Evolutionary conservation across 768 basidiomycete species (phyloP).

Genomic region (Phaeotremella skinneri): DNA sequence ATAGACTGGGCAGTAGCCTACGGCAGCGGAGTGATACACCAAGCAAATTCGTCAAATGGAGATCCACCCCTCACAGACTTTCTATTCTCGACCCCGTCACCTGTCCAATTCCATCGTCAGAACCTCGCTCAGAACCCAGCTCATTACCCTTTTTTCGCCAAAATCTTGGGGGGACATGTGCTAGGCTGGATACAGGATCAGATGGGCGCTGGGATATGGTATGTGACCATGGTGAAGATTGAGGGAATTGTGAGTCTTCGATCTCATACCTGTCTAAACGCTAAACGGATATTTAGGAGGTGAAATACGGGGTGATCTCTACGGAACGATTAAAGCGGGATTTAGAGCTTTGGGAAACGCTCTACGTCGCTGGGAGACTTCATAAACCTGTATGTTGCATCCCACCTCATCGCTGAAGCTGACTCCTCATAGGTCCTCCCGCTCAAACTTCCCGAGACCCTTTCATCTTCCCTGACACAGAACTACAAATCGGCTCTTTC

Average conservation of each 20-base stretch:
- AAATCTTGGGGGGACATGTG: conserved; percentile 76
- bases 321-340: conserved; percentile 85
- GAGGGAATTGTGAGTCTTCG: conserved; percentile 68
- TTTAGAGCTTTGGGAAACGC: conserved; percentile 83
- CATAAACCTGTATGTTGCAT: conserved; percentile 71
- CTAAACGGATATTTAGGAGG: conserved; percentile 58
- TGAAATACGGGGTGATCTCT: conserved; percentile 96
- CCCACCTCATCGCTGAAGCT: background rate
- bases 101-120: conserved; percentile 89
- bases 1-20: conserved; percentile 97
- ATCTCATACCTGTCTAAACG: background rate
- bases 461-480: conserved; percentile 85
- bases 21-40: conserved; percentile 92
- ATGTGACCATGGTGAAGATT: conserved; percentile 84
- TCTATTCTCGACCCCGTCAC: conserved; percentile 90
- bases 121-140: conserved; percentile 88
- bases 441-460: conserved; percentile 2
- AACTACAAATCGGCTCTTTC: conserved; percentile 75
- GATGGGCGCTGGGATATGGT: conserved; percentile 82
- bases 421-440: conserved; percentile 51
- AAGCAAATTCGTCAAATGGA: conserved; percentile 60
- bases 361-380: conserved; percentile 93
- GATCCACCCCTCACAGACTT: conserved; percentile 85
- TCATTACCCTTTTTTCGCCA: conserved; percentile 87
- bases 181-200: conserved; percentile 70